These are phyloP conservation scores for Forsythia suspensa DNA, from an alignment of 257 asterid genomes.

Conservation along the genomic window DNA sequence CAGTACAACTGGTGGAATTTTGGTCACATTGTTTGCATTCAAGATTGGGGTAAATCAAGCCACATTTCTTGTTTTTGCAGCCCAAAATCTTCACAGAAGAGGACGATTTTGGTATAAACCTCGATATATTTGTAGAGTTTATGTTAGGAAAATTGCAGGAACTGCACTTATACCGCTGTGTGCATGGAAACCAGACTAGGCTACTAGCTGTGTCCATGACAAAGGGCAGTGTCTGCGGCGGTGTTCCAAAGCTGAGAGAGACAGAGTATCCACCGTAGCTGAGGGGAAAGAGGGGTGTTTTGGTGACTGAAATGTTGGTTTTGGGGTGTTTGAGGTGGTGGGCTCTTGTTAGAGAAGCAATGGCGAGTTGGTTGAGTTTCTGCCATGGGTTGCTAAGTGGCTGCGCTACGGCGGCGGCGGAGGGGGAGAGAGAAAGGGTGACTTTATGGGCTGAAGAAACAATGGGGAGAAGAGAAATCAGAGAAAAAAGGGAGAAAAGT, in stretches of 20 bases:
- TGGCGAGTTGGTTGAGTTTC: constrained; percentile 38
- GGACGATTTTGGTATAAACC: constrained; percentile 38
- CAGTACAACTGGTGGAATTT: constrained; percentile 23
- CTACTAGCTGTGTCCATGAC: constrained; percentile 69
- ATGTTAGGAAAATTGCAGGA: constrained; percentile 37
- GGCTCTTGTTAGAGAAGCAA: constrained; percentile 49
- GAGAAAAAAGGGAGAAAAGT: constrained; percentile 5
- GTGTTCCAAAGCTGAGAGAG: constrained; percentile 55
- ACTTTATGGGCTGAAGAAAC: constrained; percentile 29
- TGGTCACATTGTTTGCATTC: constrained; percentile 32
- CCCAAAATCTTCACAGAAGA: constrained; percentile 42
- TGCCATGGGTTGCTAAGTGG: constrained; percentile 39
- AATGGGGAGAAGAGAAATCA: constrained; percentile 1
- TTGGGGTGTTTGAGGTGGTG: constrained; percentile 48
- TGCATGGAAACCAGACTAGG: constrained; percentile 67
- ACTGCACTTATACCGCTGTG: constrained; percentile 35
- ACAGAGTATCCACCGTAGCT: constrained; percentile 52
- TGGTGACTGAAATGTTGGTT: constrained; percentile 25
- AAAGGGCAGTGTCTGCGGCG: constrained; percentile 51
- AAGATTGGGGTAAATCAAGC: constrained; percentile 26
- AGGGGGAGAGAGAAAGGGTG: constrained; percentile 41
- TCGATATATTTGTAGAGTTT: constrained; percentile 17
- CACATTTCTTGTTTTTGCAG: constrained; percentile 47
- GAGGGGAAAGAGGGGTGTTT: constrained; percentile 36
- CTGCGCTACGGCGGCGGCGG: constrained; percentile 22